A percentile compares a stretch with the other conserved stretches of the same genome.
These are phyloP conservation scores for Irineochytrium annulatum DNA, from an alignment of 192 early-diverging fungal genomes.

Conservation along the genomic window DNA sequence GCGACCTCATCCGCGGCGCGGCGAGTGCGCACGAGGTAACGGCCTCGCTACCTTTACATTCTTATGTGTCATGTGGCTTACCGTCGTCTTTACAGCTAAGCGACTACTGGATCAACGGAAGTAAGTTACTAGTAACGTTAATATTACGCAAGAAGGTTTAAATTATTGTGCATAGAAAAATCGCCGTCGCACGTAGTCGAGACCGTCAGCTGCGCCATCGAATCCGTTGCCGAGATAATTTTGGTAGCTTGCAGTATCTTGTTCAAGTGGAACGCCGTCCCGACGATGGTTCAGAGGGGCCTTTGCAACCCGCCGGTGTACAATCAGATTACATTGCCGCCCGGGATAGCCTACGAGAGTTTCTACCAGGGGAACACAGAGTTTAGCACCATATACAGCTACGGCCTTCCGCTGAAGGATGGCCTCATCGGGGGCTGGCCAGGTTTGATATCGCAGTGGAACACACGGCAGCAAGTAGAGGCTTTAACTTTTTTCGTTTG, in stretches of 20 bases:
- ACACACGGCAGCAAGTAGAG: no score
- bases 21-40: not conserved
- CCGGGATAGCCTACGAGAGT: not conserved
- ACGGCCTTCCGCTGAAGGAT: conserved; percentile 17
- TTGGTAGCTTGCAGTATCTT: conserved; percentile 3
- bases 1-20: conserved; percentile 2
- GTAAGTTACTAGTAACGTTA: conserved; percentile 3
- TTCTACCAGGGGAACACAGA: conserved; percentile 8
- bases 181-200: conserved; percentile 3
- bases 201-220: not conserved
- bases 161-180: no score
- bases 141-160: no score
- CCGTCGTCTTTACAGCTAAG: no score
- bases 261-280: conserved; percentile 5
- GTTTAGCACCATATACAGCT: conserved; percentile 9
- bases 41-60: no score
- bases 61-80: no score
- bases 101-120: conserved; percentile 11
- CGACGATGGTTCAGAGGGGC: not conserved
- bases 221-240: conserved; percentile 3
- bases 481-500: no score
- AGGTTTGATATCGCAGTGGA: no score
- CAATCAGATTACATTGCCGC: not conserved
- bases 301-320: conserved; percentile 6
- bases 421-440: conserved; percentile 19